Base-by-base conservation (phyloP, 495 filamentous ascomycete genomes). In the Mytilinidion resinicola region DNA sequence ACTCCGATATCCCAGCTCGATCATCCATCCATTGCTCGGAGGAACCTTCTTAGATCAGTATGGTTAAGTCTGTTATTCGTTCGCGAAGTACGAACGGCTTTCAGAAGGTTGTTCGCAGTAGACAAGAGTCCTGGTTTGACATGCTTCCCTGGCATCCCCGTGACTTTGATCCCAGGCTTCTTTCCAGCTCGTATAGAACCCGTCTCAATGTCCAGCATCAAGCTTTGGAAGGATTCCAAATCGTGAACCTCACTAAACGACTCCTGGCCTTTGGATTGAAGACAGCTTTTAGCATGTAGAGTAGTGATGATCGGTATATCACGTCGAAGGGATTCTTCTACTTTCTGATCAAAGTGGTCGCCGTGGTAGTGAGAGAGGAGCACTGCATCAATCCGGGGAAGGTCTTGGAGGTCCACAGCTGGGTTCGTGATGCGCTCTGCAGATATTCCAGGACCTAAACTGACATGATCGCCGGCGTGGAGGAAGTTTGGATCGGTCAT, bases 401-500 rank as follows among this genome's bases (percentile, higher is more conserved):
- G 68, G n/a, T 79, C 74, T 39, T 83, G 74, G 9, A 89, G 57
- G 53, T 84, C 82, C 1, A 87, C 71, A 0, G 79, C 81, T 10
- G 84, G 85, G 59, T 87, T 78, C 2, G 77, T 84, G 4, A 68
- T 64, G 0, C 85, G 73, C 25, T 70, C 62, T 36, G 38, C 64
- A 1, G 50, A 67, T 12, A 87, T 80, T 0, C 82, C 83, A 0
- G 84, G 83, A 0, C 83, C 85, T 9, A 87, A 74, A 60, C 88
- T 83, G 1, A 87, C 82, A 58, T 87, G 82, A 64, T 86, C 82
- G 39, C 84, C 83, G 3, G 79, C 80, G 61, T 87, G 84, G 0
- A 89, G 77, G 70, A 88, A 87, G 69, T 88, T 89, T 33, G 84
- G 77, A 71, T 77, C 85, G 1, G 85, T 89, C 58, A 89, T 78